Percentiles rank a stretch among this genome's conserved stretches.
Evolutionary conservation across 192 early-diverging fungal genomes (phyloP).

Genomic region (Cladochytrium replicatum): DNA sequence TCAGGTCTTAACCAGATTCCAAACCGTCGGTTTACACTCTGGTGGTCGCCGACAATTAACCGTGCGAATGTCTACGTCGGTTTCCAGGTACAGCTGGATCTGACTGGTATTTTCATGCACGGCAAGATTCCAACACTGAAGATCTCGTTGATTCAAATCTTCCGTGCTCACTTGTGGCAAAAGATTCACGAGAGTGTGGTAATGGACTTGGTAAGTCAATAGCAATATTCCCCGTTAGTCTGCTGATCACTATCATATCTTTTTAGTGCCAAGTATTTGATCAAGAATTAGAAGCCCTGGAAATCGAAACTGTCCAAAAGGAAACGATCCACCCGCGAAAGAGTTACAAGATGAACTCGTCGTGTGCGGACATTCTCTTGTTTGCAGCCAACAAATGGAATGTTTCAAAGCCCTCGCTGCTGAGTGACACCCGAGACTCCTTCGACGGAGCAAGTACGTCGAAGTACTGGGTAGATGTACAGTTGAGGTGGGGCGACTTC

Average conservation of each 20-base stretch:
- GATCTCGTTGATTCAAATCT: conserved; percentile 97
- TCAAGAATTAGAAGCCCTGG: conserved; percentile 91
- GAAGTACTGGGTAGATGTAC: conserved; percentile 94
- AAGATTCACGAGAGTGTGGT: conserved; percentile 86
- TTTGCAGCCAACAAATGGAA: conserved; percentile 99
- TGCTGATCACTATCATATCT: conserved; percentile 10
- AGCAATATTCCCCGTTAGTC: background rate
- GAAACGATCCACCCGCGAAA: conserved; percentile 99
- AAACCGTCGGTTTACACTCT: conserved; percentile 97
- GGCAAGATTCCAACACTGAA: conserved; percentile 99
- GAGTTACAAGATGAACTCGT: conserved; percentile 98
- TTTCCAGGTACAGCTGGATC: conserved; percentile 99
- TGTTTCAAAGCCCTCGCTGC: conserved; percentile 84
- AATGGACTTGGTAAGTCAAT: conserved; percentile 43
- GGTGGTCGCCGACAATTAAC: conserved; percentile 99
- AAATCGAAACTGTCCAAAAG: conserved; percentile 98
- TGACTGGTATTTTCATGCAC: conserved; percentile 99
- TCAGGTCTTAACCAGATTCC: conserved; percentile 99
- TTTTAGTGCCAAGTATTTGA: conserved; percentile 82
- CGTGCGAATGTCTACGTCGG: conserved; percentile 97
- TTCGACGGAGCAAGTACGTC: conserved; percentile 96
- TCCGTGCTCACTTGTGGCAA: conserved; percentile 98
- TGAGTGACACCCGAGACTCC: conserved; percentile 87
- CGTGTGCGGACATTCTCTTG: conserved; percentile 85
- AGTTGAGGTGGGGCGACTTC: conserved; percentile 97